Conservation (phyloP, 2,329 filamentous ascomycete species). For the Trichoderma aggressivum region DNA sequence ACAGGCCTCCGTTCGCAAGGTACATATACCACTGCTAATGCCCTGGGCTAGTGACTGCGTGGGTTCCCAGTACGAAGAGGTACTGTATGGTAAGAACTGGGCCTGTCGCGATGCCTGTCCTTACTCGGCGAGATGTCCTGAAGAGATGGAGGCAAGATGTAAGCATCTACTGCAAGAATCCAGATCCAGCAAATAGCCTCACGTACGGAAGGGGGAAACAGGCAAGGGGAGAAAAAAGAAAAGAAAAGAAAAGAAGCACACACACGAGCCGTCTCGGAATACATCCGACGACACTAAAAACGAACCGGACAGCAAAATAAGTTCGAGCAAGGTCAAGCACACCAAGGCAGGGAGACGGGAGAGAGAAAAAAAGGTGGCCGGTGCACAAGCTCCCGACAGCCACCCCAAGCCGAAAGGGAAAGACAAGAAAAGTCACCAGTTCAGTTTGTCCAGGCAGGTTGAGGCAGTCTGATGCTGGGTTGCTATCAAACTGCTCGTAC, state of each 20-base stretch:
- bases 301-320: not conserved
- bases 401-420: not conserved
- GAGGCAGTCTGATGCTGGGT: not conserved
- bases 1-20: not conserved
- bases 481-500: not conserved
- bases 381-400: conserved; percentile 12
- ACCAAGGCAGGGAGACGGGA: not conserved
- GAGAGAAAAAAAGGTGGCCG: not conserved
- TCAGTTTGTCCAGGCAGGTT: not conserved
- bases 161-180: not conserved
- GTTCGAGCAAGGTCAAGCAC: not conserved
- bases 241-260: not conserved
- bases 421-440: not conserved
- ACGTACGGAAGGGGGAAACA: not conserved
- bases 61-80: no score
- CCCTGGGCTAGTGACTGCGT: not conserved
- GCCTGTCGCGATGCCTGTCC: no score
- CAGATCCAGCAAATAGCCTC: not conserved
- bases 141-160: not conserved
- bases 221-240: not conserved
- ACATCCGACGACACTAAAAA: conserved; percentile 7
- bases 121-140: not conserved
- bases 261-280: not conserved
- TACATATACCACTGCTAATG: not conserved
- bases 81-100: no score